These are phyloP conservation scores for Striga asiatica DNA, from an alignment of 257 asterid species.

Conservation along the genomic window DNA sequence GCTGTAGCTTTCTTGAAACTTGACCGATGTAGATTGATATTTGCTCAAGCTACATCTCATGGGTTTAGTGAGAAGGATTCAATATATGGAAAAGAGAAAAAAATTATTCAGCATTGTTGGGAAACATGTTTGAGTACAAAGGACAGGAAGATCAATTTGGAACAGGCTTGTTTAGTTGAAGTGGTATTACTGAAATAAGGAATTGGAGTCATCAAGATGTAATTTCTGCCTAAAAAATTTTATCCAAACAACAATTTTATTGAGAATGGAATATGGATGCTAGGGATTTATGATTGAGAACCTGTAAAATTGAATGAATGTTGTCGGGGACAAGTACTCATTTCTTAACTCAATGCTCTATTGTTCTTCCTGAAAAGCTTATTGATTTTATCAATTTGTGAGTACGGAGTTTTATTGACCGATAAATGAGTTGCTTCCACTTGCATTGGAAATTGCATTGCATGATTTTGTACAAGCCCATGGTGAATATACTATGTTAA, in stretches of 20 bases:
- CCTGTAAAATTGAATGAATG: not conserved
- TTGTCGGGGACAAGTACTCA: not conserved
- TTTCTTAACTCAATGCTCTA: not conserved
- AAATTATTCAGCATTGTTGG: too few species aligned
- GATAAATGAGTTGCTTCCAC: constrained; percentile 1
- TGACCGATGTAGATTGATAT: too few species aligned
- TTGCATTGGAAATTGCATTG: not conserved
- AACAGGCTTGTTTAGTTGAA: not conserved
- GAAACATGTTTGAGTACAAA: too few species aligned
- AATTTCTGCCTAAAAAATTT: not conserved
- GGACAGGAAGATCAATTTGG: not conserved
- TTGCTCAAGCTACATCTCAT: not conserved
- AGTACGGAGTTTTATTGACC: not conserved
- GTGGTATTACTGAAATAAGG: not conserved
- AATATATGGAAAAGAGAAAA: too few species aligned
- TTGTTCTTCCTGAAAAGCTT: not conserved
- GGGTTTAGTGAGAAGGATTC: not conserved
- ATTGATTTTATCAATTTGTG: not conserved
- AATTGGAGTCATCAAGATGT: not conserved
- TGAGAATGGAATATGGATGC: not conserved
- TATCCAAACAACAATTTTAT: not conserved
- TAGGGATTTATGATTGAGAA: constrained; percentile 1
- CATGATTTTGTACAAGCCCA: constrained; percentile 1
- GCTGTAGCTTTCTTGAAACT: too few species aligned
- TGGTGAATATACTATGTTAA: not conserved